A percentile compares a stretch with the other conserved stretches of the same genome.
Evolutionary conservation across 179 eudicot species (phyloP).

Genomic region (Drosera spatulata): DNA sequence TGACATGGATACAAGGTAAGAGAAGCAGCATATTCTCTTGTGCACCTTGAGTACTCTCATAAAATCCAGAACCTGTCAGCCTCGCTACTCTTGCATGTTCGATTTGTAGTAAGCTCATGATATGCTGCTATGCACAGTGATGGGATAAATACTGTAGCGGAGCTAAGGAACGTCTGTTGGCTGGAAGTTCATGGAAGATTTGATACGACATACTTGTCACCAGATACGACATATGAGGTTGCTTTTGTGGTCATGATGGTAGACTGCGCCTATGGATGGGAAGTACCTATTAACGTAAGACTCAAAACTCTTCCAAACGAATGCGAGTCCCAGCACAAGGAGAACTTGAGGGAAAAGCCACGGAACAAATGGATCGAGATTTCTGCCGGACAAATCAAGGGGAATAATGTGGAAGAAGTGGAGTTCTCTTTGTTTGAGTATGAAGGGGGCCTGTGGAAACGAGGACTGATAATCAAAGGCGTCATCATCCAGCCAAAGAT

Average conservation of each 20-base stretch:
- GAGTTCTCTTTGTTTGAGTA: constrained; percentile 52
- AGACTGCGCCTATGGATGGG: constrained; percentile 48
- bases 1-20: constrained; percentile 42
- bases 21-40: background rate
- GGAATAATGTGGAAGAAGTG: constrained; percentile 27
- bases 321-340: constrained; percentile 38
- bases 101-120: background rate
- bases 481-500: constrained; percentile 36
- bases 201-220: constrained; percentile 30
- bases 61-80: no score
- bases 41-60: no score
- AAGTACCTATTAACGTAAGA: constrained; percentile 48
- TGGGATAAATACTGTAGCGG: constrained; percentile 31
- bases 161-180: constrained; percentile 56
- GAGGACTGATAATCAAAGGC: constrained; percentile 50
- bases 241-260: constrained; percentile 39
- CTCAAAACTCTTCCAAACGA: constrained; percentile 47
- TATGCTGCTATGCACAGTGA: constrained; percentile 23
- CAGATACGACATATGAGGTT: constrained; percentile 38
- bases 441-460: constrained; percentile 61
- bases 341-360: constrained; percentile 33
- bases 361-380: constrained; percentile 56
- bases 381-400: constrained; percentile 37
- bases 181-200: constrained; percentile 59
- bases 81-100: no score